Percentiles rank a stretch among this genome's conserved stretches.
These are phyloP conservation scores for Aureobasidium sp. DNA, from an alignment of 2,329 filamentous ascomycete species.

Conservation along the genomic window DNA sequence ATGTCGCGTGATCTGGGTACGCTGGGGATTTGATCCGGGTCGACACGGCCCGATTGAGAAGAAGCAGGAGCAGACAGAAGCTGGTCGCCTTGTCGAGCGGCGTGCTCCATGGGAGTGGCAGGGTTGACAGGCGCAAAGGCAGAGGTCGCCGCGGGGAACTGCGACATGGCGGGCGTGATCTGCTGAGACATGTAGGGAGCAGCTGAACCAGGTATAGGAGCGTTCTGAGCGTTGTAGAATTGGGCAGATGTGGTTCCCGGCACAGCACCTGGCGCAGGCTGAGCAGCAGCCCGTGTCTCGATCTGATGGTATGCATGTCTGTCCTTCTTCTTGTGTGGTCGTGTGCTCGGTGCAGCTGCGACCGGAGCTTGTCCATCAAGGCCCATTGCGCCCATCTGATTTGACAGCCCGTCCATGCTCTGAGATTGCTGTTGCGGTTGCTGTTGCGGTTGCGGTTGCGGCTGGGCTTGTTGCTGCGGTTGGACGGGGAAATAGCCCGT, in stretches of 20 bases:
- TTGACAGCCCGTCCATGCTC: constrained; percentile 45
- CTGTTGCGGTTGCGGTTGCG: constrained; percentile 20
- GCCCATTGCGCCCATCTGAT: constrained; percentile 73
- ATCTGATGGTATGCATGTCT: constrained; percentile 87
- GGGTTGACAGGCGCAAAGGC: constrained; percentile 38
- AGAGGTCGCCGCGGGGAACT: constrained; percentile 56
- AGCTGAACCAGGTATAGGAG: constrained; percentile 11
- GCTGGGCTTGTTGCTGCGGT: constrained; percentile 26
- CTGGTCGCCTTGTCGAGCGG: constrained; percentile 31
- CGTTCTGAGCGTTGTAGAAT: constrained; percentile 47
- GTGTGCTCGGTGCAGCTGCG: constrained; percentile 27
- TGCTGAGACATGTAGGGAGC: constrained; percentile 35
- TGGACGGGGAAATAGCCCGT: constrained; percentile 39
- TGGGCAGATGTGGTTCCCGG: constrained; percentile 55
- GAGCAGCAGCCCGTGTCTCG: constrained; percentile 55
- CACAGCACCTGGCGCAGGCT: constrained; percentile 64
- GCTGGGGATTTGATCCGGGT: constrained; percentile 88
- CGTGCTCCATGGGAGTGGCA: constrained; percentile 32
- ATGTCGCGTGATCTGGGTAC: constrained; percentile 78
- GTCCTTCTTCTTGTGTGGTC: constrained; percentile 81
- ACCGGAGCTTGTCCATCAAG: constrained; percentile 49
- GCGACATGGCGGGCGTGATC: constrained; percentile 44
- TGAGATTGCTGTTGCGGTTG: constrained; percentile 20
- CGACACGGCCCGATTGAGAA: constrained; percentile 66
- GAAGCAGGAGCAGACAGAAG: constrained; percentile 40